Evolutionary conservation across 306 rosid genomes (phyloP).

Genomic region (Rosa persica): DNA sequence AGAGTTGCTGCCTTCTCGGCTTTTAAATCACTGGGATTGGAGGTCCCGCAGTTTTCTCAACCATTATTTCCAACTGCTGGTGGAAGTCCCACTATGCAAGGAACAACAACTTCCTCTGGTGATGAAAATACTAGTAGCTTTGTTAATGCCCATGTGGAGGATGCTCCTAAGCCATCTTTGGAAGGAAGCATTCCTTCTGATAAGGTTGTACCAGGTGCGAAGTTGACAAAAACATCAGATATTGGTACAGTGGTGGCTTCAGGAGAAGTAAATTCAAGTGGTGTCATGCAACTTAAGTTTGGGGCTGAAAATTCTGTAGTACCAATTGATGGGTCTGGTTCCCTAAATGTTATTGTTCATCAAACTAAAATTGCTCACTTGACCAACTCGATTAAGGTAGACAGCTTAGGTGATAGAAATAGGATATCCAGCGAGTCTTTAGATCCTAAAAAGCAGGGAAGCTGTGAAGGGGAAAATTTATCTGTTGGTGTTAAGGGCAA

Average conservation of each 20-base stretch:
- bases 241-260: slow-evolving; percentile 28
- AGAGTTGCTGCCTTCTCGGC: slow-evolving; percentile 85
- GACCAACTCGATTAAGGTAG: slow-evolving; percentile 27
- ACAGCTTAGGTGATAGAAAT: slow-evolving; percentile 39
- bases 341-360: slow-evolving; percentile 29
- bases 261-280: slow-evolving; percentile 41
- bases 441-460: slow-evolving; percentile 38
- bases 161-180: slow-evolving; percentile 23
- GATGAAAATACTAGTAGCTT: slow-evolving; percentile 47
- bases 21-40: slow-evolving; percentile 80
- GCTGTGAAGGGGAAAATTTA: slow-evolving; percentile 28
- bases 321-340: slow-evolving; percentile 43
- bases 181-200: slow-evolving; percentile 37
- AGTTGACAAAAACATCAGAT: slow-evolving; percentile 34
- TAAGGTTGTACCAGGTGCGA: slow-evolving; percentile 31
- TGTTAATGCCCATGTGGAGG: slow-evolving; percentile 32
- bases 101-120: slow-evolving; percentile 50
- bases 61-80: slow-evolving; percentile 40
- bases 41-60: slow-evolving; percentile 69
- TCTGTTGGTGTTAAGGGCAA: slow-evolving; percentile 31
- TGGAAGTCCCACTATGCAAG: slow-evolving; percentile 47
- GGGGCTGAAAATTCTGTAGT: slow-evolving; percentile 34
- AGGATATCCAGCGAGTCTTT: slow-evolving; percentile 21
- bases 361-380: slow-evolving; percentile 32
- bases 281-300: slow-evolving; percentile 26